Percentiles rank a stretch among this genome's conserved stretches.
These are phyloP conservation scores for Globisporangium canariense DNA, from an alignment of 352 stramenopile genomes.

Conservation along the genomic window DNA sequence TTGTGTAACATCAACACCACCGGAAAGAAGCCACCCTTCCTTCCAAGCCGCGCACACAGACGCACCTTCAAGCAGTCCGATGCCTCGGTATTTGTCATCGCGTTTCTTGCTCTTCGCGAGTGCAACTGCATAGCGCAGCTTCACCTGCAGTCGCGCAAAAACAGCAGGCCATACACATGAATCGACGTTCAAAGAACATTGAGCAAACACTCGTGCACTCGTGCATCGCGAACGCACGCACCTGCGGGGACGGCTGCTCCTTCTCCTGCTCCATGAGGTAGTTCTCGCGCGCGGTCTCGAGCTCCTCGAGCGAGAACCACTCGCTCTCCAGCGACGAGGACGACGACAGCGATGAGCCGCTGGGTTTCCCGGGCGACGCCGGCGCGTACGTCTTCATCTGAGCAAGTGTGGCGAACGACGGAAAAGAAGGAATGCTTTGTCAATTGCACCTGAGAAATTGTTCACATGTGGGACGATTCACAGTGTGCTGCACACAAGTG, in stretches of 20 bases:
- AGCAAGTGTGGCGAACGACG: neutral
- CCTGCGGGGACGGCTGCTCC: conserved; percentile 58
- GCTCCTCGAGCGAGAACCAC: conserved; percentile 73
- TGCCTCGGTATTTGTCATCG: conserved; percentile 75
- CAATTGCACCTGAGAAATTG: conserved; percentile 8
- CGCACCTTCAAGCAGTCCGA: conserved; percentile 67
- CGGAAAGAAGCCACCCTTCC: neutral
- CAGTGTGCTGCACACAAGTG: neutral
- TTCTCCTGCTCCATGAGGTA: conserved; percentile 80
- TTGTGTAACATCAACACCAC: conserved; percentile 2
- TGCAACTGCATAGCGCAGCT: conserved; percentile 66
- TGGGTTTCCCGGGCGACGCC: conserved; percentile 12
- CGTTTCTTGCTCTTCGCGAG: conserved; percentile 74
- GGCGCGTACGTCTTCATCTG: conserved; percentile 20
- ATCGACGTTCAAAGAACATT: no score
- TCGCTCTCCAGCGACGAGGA: conserved; percentile 25
- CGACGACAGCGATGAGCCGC: conserved; percentile 7
- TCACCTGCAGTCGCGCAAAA: conserved; percentile 37
- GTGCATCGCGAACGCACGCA: conserved; percentile 11
- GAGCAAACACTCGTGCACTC: no score
- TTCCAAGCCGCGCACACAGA: neutral
- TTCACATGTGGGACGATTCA: neutral
- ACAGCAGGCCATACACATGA: neutral
- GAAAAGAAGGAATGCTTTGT: conserved; percentile 6
- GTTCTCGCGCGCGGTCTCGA: conserved; percentile 65